Conservation (phyloP, 1,139 yeast species). For the Barnettozyma hawaiiensis region DNA sequence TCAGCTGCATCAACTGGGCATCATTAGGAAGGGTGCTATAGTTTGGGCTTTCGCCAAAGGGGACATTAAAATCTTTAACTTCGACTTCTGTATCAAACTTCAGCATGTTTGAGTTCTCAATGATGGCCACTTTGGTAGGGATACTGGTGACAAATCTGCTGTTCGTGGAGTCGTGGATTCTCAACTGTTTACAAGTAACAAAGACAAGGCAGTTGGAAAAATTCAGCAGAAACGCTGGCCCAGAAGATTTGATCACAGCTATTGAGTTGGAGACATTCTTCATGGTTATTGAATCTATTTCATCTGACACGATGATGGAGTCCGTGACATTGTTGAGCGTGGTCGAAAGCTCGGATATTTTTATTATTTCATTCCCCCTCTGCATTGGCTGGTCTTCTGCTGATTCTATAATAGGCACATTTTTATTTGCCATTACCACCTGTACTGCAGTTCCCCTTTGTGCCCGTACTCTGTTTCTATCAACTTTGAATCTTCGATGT, state of each 20-base stretch:
- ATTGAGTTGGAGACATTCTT: slow-evolving; percentile 24
- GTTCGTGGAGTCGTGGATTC: slow-evolving; percentile 33
- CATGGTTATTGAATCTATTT: slow-evolving; percentile 9
- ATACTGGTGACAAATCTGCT: slow-evolving; percentile 25
- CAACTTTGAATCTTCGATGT: slow-evolving; percentile 10
- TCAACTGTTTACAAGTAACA: slow-evolving; percentile 36
- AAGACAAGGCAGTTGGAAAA: slow-evolving; percentile 28
- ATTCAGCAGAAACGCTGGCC: slow-evolving; percentile 33
- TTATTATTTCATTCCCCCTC: background rate
- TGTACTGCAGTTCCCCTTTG: background rate
- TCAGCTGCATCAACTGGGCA: background rate
- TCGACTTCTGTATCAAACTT: slow-evolving; percentile 19
- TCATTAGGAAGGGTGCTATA: background rate
- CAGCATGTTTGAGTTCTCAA: slow-evolving; percentile 33
- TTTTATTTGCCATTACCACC: too few relatives aligned
- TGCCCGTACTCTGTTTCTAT: slow-evolving; percentile 4
- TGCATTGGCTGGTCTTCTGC: background rate
- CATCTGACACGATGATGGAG: slow-evolving; percentile 5
- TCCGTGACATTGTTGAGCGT: slow-evolving; percentile 4
- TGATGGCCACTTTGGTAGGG: slow-evolving; percentile 25
- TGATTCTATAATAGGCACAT: too few relatives aligned
- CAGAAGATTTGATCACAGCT: slow-evolving; percentile 27
- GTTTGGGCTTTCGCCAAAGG: slow-evolving; percentile 19
- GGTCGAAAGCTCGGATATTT: background rate
- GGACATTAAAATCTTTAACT: slow-evolving; percentile 32